These are phyloP conservation scores for Carex kokanica DNA, from an alignment of 176 grass and related monocot species.

Conservation along the genomic window DNA sequence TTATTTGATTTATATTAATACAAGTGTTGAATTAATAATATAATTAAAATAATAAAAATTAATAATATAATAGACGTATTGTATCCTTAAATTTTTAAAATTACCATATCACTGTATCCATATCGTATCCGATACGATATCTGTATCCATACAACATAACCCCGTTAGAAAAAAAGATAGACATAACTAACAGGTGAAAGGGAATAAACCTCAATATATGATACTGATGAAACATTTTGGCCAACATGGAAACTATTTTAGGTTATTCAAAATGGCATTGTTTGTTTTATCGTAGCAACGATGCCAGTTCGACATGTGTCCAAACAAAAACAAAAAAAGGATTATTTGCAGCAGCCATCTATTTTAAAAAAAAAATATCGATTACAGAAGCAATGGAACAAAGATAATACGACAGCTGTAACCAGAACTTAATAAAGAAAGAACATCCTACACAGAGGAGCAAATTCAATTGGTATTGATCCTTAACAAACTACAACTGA, in stretches of 20 bases:
- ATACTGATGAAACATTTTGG: background rate
- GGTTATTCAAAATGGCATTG: background rate
- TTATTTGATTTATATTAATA: too few species aligned
- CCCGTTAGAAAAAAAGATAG: background rate
- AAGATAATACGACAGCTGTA: constrained; percentile 1
- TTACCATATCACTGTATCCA: too few species aligned
- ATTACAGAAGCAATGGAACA: background rate
- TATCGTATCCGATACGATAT: too few species aligned
- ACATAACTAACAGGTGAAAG: background rate
- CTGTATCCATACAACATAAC: too few species aligned
- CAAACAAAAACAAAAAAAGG: background rate
- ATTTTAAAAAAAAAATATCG: background rate
- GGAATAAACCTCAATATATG: background rate
- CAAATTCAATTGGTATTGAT: background rate
- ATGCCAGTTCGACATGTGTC: background rate
- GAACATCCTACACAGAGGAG: background rate
- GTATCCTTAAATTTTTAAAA: too few species aligned
- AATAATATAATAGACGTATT: too few species aligned
- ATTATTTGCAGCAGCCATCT: background rate
- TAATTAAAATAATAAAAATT: too few species aligned
- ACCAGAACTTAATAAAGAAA: background rate
- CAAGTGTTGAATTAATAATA: too few species aligned
- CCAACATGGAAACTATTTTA: background rate
- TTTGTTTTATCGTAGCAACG: background rate
- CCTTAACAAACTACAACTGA: background rate